Conservation (phyloP, 1,284 basidiomycete genomes). For the Retiboletus flavoniger region DNA sequence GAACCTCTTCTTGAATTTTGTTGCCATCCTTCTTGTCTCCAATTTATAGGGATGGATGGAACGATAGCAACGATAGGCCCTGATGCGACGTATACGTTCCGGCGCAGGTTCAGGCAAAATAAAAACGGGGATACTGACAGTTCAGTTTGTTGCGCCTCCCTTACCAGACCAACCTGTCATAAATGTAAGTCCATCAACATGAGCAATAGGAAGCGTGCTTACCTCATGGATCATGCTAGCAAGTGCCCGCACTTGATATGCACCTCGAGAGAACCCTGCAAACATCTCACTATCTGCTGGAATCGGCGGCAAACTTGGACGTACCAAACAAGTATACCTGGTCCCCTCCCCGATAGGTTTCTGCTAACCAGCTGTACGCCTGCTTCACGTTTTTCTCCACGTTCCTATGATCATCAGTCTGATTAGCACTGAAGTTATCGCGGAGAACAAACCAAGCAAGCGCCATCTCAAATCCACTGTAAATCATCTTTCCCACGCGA, state of each 20-base stretch:
- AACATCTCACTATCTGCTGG: slow-evolving; percentile 28
- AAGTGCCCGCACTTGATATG: slow-evolving; percentile 13
- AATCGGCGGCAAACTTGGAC: slow-evolving; percentile 19
- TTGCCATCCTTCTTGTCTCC: not conserved
- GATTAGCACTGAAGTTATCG: too few species aligned
- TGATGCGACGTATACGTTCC: not conserved
- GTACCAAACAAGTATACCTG: slow-evolving; percentile 40
- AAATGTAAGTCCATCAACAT: slow-evolving; percentile 4
- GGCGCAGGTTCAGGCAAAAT: not conserved
- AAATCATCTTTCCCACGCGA: too few species aligned
- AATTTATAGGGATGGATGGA: not conserved
- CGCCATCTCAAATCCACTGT: too few species aligned
- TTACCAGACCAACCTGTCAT: slow-evolving; percentile 17
- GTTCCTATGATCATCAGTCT: too few species aligned
- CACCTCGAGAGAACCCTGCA: too few species aligned
- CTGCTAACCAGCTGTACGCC: slow-evolving; percentile 40
- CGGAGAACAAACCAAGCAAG: too few species aligned
- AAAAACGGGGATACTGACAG: not conserved
- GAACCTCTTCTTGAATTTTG: slow-evolving; percentile 35
- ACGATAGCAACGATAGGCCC: not conserved
- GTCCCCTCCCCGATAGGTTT: slow-evolving; percentile 34
- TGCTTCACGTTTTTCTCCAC: slow-evolving; percentile 21
- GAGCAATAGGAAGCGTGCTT: not conserved
- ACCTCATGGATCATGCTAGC: slow-evolving; percentile 38
- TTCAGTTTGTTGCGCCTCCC: not conserved